A percentile compares a stretch with the other conserved stretches of the same genome.
These are phyloP conservation scores for Bothriochloa decipiens DNA, from an alignment of 176 grass and related monocot genomes.

Conservation along the genomic window DNA sequence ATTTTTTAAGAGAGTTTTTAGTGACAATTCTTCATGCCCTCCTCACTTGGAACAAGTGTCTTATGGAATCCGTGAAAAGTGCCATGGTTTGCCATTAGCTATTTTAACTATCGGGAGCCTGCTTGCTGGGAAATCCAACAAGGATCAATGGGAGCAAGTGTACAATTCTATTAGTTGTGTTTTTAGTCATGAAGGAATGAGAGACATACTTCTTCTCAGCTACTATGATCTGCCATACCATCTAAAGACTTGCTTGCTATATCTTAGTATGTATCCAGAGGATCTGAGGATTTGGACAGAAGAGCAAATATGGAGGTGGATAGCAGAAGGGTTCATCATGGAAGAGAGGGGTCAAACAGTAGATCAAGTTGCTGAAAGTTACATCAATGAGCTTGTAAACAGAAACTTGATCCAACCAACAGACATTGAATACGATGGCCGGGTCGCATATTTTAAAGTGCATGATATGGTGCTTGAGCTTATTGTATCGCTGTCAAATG, in stretches of 20 bases:
- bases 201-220: neutral
- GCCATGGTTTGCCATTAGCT: neutral
- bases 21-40: neutral
- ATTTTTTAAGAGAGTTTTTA: neutral
- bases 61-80: neutral
- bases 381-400: constrained; percentile 5
- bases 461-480: constrained; percentile 22
- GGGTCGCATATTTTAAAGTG: neutral
- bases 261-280: neutral
- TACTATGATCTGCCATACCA: neutral
- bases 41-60: neutral
- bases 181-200: neutral
- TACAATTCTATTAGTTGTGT: neutral
- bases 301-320: neutral
- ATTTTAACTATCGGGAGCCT: neutral
- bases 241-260: neutral
- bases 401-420: neutral
- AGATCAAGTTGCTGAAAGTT: neutral
- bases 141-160: neutral
- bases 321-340: constrained; percentile 4
- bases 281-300: accelerated
- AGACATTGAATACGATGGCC: neutral
- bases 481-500: neutral
- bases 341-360: neutral
- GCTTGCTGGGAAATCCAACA: neutral